Conservation (phyloP, 768 basidiomycete genomes). For the Leucosporidium yakuticum region DNA sequence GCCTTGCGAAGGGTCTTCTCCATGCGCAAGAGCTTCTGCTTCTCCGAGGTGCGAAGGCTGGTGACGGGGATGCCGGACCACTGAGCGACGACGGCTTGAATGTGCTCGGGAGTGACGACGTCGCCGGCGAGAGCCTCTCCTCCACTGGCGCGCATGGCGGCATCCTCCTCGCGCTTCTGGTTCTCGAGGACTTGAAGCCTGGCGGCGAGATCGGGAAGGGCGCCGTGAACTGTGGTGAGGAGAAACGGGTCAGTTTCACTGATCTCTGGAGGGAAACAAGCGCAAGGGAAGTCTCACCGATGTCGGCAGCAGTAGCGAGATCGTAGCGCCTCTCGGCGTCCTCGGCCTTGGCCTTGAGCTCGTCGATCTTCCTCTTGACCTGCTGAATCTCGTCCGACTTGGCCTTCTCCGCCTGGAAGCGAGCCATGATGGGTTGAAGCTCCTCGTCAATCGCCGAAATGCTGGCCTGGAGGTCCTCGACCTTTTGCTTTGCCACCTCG, state of each 20-base stretch:
- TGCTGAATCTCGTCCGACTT: conserved; percentile 60
- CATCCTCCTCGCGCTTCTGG: conserved; percentile 63
- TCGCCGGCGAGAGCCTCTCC: conserved; percentile 37
- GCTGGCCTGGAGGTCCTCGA: conserved; percentile 63
- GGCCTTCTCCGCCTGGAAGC: conserved; percentile 37
- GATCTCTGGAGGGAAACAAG: no score
- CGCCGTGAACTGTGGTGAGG: conserved; percentile 55
- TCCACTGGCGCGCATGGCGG: conserved; percentile 41
- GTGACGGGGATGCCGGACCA: conserved; percentile 90
- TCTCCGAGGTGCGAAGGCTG: conserved; percentile 44
- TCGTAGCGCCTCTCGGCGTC: conserved; percentile 81
- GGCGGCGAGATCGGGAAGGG: conserved; percentile 76
- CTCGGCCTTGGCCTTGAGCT: conserved; percentile 82
- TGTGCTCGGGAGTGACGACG: conserved; percentile 57
- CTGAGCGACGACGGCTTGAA: conserved; percentile 85
- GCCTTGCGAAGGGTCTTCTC: conserved; percentile 66
- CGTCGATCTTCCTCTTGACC: conserved; percentile 75
- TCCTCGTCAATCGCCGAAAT: conserved; percentile 55
- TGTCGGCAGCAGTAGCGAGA: conserved; percentile 37
- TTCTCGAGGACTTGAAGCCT: conserved; percentile 51
- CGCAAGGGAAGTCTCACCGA: neutral
- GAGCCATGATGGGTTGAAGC: conserved; percentile 47
- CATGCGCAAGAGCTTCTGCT: conserved; percentile 80
- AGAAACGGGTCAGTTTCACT: neutral
- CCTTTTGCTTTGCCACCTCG: conserved; percentile 69